These are phyloP conservation scores for Eucalyptus erythrocorys DNA, from an alignment of 345 rosid species.

Conservation along the genomic window DNA sequence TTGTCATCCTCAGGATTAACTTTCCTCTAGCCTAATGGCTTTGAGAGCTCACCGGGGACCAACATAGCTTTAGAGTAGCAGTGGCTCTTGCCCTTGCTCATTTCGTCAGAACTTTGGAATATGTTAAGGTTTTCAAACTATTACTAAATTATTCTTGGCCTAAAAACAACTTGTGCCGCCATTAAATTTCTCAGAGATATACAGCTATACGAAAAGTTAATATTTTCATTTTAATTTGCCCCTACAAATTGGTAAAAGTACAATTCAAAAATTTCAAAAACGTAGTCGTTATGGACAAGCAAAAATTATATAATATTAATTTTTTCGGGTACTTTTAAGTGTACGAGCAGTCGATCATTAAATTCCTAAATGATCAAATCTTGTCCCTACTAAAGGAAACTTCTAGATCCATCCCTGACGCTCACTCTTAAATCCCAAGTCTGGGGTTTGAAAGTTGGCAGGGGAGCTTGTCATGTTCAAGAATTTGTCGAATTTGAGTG, in stretches of 20 bases:
- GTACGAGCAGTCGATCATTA: background rate
- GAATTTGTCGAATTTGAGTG: background rate
- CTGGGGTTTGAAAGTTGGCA: background rate
- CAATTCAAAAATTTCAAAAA: background rate
- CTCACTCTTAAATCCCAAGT: background rate
- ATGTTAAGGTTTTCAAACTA: background rate
- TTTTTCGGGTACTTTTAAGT: background rate
- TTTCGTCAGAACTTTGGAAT: background rate
- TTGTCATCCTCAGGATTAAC: background rate
- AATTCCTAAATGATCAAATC: background rate
- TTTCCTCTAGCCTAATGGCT: background rate
- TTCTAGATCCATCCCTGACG: background rate
- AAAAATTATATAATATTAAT: background rate
- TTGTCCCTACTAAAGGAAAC: background rate
- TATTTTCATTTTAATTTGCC: background rate
- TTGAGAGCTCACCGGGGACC: background rate
- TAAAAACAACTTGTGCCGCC: background rate
- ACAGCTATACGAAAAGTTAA: background rate
- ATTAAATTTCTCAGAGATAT: background rate
- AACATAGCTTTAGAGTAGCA: background rate
- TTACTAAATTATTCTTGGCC: background rate
- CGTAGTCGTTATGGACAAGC: background rate
- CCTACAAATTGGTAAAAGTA: background rate
- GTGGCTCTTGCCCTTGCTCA: background rate
- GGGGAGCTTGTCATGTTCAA: background rate